A percentile compares a stretch with the other conserved stretches of the same genome.
These are phyloP conservation scores for Mrakiaceae sp. DNA, from an alignment of 1,284 basidiomycete species.

Conservation along the genomic window DNA sequence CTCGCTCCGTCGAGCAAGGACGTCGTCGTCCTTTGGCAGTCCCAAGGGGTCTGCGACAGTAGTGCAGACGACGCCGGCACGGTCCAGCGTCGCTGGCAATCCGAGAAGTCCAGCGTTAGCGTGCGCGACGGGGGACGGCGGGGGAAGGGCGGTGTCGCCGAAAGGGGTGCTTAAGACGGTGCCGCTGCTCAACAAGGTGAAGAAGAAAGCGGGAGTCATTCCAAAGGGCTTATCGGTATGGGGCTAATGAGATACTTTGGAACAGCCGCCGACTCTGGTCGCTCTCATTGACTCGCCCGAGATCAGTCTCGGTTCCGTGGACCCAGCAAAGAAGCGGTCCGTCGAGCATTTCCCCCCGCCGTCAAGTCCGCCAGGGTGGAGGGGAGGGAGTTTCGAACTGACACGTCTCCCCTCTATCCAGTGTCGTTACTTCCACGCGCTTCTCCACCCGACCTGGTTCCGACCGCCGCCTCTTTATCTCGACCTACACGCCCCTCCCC, in stretches of 20 bases:
- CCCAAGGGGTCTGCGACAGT: no score
- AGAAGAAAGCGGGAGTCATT: no score
- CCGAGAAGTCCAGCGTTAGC: not conserved
- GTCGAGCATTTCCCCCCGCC: not conserved
- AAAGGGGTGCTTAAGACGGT: no score
- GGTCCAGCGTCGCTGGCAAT: no score
- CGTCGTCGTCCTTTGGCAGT: no score
- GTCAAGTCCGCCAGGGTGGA: not conserved
- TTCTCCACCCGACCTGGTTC: conserved; percentile 32
- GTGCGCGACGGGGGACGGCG: not conserved
- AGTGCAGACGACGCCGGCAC: no score
- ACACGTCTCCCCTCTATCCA: not conserved
- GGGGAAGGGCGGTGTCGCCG: no score
- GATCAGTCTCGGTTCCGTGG: conserved; percentile 25
- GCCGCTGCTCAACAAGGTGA: no score
- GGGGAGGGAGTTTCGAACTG: not conserved
- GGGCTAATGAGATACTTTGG: conserved; percentile 8
- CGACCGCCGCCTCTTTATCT: conserved; percentile 30
- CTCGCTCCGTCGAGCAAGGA: no score
- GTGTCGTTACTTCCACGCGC: conserved; percentile 32
- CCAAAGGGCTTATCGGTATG: not conserved
- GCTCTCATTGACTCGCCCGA: conserved; percentile 25
- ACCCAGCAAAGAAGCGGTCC: conserved; percentile 23
- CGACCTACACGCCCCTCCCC: not conserved
- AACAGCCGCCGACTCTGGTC: conserved; percentile 21